These are phyloP conservation scores for maize (Zea mays) DNA, from an alignment of 176 grass and related monocot genomes.

Conservation along the genomic window DNA sequence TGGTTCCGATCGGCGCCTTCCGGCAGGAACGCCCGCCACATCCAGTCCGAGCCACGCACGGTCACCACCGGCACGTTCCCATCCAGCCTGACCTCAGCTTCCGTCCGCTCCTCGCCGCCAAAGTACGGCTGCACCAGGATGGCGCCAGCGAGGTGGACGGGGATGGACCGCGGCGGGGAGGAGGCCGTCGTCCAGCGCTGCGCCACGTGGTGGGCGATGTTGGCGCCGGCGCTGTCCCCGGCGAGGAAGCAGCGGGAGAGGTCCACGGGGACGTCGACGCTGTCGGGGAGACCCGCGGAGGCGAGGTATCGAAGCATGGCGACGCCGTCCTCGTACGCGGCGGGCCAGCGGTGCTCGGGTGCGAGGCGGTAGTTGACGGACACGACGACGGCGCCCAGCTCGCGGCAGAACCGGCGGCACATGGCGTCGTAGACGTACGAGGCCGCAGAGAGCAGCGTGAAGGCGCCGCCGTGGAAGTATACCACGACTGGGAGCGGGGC, in stretches of 20 bases:
- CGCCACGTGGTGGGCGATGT: constrained; percentile 89
- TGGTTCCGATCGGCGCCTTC: constrained; percentile 10
- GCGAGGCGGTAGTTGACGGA: constrained; percentile 57
- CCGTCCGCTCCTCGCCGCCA: constrained; percentile 5
- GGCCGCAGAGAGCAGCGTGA: constrained; percentile 49
- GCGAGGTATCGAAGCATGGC: constrained; percentile 36
- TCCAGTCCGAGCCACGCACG: constrained; percentile 10
- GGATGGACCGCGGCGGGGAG: not conserved
- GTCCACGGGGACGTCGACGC: not conserved
- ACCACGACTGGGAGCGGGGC: constrained; percentile 44
- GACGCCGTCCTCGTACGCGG: constrained; percentile 42
- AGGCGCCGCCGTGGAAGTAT: constrained; percentile 73
- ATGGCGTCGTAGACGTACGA: constrained; percentile 40
- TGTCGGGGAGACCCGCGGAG: not conserved
- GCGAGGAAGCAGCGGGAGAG: constrained; percentile 55
- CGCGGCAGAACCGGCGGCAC: constrained; percentile 47
- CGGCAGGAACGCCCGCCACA: constrained; percentile 12
- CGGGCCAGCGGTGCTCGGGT: constrained; percentile 50
- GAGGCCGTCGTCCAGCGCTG: constrained; percentile 29
- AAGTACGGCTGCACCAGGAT: constrained; percentile 17
- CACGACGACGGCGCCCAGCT: constrained; percentile 40
- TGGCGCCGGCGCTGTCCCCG: constrained; percentile 87
- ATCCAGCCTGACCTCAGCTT: not conserved
- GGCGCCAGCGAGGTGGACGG: constrained; percentile 44
- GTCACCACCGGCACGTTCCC: constrained; percentile 22